Conservation (phyloP, 2,329 filamentous ascomycete species). For the Penicillium concentricum region DNA sequence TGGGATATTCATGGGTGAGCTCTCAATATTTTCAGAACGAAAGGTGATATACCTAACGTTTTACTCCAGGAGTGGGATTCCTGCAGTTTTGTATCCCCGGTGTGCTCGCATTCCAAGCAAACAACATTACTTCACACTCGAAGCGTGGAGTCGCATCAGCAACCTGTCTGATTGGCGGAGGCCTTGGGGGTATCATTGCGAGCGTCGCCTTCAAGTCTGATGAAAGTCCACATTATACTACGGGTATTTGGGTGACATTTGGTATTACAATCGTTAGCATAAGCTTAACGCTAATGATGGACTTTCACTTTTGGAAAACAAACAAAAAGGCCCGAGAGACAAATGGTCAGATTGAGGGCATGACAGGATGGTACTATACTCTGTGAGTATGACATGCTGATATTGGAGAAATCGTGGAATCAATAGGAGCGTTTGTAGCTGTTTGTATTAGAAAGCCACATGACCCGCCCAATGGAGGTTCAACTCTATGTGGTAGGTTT, state of each 20-base stretch:
- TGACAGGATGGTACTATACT: background rate
- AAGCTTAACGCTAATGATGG: background rate
- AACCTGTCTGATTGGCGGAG: slow-evolving; percentile 30
- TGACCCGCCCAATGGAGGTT: background rate
- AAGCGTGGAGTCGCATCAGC: slow-evolving; percentile 31
- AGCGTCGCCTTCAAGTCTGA: background rate
- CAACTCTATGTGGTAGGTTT: background rate
- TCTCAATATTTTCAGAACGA: too few species aligned
- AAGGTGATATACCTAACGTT: background rate
- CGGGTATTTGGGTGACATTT: background rate
- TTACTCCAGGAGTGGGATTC: slow-evolving; percentile 24
- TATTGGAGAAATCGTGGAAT: background rate
- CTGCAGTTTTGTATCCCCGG: slow-evolving; percentile 31
- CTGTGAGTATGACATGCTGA: background rate
- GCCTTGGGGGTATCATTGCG: slow-evolving; percentile 16
- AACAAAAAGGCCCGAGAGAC: background rate
- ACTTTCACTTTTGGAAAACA: background rate
- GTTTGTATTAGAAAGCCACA: background rate
- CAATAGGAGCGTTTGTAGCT: background rate
- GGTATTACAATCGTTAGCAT: background rate
- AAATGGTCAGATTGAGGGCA: background rate
- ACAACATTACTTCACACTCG: slow-evolving; percentile 32
- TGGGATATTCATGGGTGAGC: background rate
- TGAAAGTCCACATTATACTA: slow-evolving; percentile 1
- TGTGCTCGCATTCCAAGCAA: slow-evolving; percentile 32